Percentiles rank a stretch among this genome's conserved stretches.
These are phyloP conservation scores for Fusarium staphyleae DNA, from an alignment of 2,329 filamentous ascomycete species.

Conservation along the genomic window DNA sequence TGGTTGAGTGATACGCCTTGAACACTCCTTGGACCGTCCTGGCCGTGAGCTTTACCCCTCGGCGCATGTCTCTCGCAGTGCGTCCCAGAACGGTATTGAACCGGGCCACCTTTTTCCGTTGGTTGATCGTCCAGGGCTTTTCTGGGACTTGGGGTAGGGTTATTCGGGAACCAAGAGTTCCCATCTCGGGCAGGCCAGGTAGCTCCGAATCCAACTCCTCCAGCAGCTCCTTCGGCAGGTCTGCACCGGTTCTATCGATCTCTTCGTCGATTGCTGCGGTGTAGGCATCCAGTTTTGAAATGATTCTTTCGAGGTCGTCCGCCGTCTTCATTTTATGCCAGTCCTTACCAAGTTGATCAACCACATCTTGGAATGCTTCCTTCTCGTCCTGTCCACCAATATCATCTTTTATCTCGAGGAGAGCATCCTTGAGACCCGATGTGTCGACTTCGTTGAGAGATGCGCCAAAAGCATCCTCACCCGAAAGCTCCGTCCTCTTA, in stretches of 20 bases:
- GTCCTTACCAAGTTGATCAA: slow-evolving; percentile 44
- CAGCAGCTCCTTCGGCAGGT: slow-evolving; percentile 45
- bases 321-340: slow-evolving; percentile 44
- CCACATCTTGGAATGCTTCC: slow-evolving; percentile 47
- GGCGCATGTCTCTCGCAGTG: slow-evolving; percentile 42
- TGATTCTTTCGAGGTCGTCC: slow-evolving; percentile 47
- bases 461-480: slow-evolving; percentile 51
- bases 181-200: slow-evolving; percentile 36
- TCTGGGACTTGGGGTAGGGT: slow-evolving; percentile 48
- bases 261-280: slow-evolving; percentile 47
- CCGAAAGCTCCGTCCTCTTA: slow-evolving; percentile 48
- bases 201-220: slow-evolving; percentile 45
- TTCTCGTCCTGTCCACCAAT: slow-evolving; percentile 47
- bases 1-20: slow-evolving; percentile 58
- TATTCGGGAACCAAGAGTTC: slow-evolving; percentile 36
- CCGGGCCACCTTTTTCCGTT: slow-evolving; percentile 49
- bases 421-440: slow-evolving; percentile 46
- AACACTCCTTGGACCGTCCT: slow-evolving; percentile 53
- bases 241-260: slow-evolving; percentile 43
- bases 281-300: slow-evolving; percentile 46
- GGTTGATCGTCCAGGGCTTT: slow-evolving; percentile 48
- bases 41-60: slow-evolving; percentile 40
- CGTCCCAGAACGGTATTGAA: slow-evolving; percentile 46
- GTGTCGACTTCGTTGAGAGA: slow-evolving; percentile 48
- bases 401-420: slow-evolving; percentile 50